Percentiles rank a stretch among this genome's conserved stretches.
Evolutionary conservation across 1,139 yeast genomes (phyloP).

Genomic region (Meyerozyma sp.): DNA sequence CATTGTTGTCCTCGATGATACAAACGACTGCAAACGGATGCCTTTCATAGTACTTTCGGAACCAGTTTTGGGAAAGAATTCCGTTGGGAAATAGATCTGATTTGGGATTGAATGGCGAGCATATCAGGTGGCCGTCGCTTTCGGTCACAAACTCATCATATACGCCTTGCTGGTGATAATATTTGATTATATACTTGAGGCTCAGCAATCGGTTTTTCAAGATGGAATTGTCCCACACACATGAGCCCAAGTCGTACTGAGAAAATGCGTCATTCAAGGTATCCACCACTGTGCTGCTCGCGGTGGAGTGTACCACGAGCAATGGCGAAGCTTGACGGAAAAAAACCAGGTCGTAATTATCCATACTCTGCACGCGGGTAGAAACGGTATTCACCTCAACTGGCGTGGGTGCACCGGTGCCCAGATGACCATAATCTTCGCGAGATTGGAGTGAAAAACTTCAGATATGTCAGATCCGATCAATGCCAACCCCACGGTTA

Average conservation of each 20-base stretch:
- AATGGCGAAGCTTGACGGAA: slow-evolving; percentile 33
- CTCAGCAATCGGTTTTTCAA: slow-evolving; percentile 34
- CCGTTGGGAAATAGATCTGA: slow-evolving; percentile 43
- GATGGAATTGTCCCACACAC: slow-evolving; percentile 37
- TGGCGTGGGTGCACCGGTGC: background rate
- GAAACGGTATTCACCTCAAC: background rate
- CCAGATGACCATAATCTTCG: background rate
- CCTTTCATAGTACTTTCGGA: slow-evolving; percentile 24
- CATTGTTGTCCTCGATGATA: slow-evolving; percentile 11
- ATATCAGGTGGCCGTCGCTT: slow-evolving; percentile 19
- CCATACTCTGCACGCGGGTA: slow-evolving; percentile 17
- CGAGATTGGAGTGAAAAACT: background rate
- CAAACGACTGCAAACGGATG: slow-evolving; percentile 33
- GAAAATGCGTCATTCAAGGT: background rate
- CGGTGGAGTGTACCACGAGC: slow-evolving; percentile 15
- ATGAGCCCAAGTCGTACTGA: slow-evolving; percentile 13
- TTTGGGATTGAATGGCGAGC: slow-evolving; percentile 33
- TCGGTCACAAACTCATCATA: slow-evolving; percentile 2
- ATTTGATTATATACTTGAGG: slow-evolving; percentile 25
- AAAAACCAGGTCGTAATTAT: slow-evolving; percentile 21
- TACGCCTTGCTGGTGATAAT: slow-evolving; percentile 2
- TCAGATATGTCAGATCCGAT: slow-evolving; percentile 61
- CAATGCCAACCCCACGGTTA: slow-evolving; percentile 86
- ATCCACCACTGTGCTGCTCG: slow-evolving; percentile 2
- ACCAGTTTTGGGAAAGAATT: slow-evolving; percentile 32